phyloP scores from a whole-genome alignment of 176 grass and related monocot species.

The Urochloa ruziziensis region DNA sequence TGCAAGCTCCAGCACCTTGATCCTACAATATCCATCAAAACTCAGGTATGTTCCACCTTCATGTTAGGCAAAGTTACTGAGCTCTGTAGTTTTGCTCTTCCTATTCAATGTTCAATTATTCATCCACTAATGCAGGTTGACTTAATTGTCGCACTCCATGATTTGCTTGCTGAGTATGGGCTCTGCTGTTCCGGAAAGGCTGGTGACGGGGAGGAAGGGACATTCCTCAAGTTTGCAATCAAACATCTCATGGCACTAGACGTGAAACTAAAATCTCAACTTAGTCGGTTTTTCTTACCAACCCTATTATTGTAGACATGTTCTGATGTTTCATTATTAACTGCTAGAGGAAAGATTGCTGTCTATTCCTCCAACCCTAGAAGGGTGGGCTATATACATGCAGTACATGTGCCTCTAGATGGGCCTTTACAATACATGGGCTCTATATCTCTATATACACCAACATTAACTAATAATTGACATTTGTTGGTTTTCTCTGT shows the following conservation, averaged over 20 bases:
- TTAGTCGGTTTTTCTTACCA: constrained; percentile 51
- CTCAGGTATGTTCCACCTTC: constrained; percentile 62
- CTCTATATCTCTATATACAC: too few relatives aligned
- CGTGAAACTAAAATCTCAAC: constrained; percentile 88
- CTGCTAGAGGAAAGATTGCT: too few relatives aligned
- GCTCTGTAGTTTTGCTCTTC: background rate
- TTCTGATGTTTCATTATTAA: constrained; percentile 18
- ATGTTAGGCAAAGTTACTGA: constrained; percentile 15
- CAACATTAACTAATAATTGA: constrained; percentile 19
- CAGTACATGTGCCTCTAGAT: too few relatives aligned
- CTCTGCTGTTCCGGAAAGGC: constrained; percentile 87
- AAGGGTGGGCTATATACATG: too few relatives aligned
- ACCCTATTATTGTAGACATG: constrained; percentile 18
- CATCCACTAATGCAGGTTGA: constrained; percentile 72
- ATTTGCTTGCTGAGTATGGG: constrained; percentile 95
- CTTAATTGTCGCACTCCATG: constrained; percentile 81
- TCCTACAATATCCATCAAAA: constrained; percentile 76
- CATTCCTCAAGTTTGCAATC: constrained; percentile 92
- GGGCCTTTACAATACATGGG: too few relatives aligned
- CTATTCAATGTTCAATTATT: constrained; percentile 20
- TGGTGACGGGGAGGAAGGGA: constrained; percentile 77
- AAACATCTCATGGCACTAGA: constrained; percentile 95
- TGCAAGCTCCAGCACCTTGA: constrained; percentile 95
- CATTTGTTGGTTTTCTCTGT: constrained; percentile 20
- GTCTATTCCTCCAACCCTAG: too few relatives aligned